These are phyloP conservation scores for Candida bentonensis DNA, from an alignment of 805 yeast genomes.

Conservation along the genomic window DNA sequence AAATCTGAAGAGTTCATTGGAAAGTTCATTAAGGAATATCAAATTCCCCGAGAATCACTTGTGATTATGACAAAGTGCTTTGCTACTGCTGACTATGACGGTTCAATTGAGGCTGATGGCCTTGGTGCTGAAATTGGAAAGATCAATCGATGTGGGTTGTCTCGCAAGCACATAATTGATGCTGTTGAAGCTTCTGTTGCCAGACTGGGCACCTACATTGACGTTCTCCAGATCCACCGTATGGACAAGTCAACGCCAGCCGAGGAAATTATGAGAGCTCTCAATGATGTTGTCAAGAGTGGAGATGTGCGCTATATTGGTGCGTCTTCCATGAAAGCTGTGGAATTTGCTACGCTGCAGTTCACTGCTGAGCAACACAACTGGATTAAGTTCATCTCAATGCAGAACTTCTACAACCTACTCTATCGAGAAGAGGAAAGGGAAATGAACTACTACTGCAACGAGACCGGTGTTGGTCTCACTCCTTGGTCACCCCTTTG, in stretches of 20 bases:
- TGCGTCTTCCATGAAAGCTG: conserved; percentile 46
- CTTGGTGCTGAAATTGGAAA: conserved; percentile 7
- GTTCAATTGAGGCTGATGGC: neutral
- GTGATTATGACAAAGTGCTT: conserved; percentile 39
- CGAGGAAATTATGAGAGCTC: conserved; percentile 41
- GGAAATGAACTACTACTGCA: conserved; percentile 43
- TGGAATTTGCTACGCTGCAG: conserved; percentile 39
- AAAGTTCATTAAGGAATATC: conserved; percentile 36
- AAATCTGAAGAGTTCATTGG: conserved; percentile 30
- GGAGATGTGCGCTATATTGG: conserved; percentile 45
- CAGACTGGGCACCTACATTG: conserved; percentile 36
- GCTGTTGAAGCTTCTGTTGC: conserved; percentile 28
- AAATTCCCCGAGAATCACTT: conserved; percentile 38
- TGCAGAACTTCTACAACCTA: conserved; percentile 47
- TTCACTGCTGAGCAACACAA: conserved; percentile 38
- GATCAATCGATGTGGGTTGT: conserved; percentile 26
- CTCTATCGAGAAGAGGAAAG: conserved; percentile 51
- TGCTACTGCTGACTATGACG: conserved; percentile 19
- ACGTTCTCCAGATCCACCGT: conserved; percentile 46
- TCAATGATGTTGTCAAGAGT: conserved; percentile 34
- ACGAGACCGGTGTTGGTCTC: conserved; percentile 36
- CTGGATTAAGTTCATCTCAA: conserved; percentile 44
- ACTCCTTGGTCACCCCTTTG: conserved; percentile 52
- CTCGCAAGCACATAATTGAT: conserved; percentile 34
- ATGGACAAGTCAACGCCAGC: conserved; percentile 34